Evolutionary conservation across 208 protist genomes (phyloP), one percentile per base, ranked within the genome.

Genomic region (Trypanosoma brucei): DNA sequence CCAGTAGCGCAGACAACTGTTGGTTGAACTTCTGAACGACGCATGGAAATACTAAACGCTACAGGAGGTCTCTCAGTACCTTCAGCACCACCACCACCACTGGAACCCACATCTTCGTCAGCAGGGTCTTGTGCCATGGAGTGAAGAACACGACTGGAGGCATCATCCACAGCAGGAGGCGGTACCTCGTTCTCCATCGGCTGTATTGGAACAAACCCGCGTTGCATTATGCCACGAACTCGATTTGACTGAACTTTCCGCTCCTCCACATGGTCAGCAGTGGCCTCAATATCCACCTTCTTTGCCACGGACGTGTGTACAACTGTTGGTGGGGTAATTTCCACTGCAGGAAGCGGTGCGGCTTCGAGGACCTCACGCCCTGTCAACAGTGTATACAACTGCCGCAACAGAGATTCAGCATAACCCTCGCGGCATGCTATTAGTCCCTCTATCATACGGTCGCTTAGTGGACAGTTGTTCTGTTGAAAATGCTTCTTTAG

Each of bases 311-410:
- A 64, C 56, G 1, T 58, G 51, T 3, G 68, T 54, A 38, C 40
- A 62, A 64, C 53, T 57, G 37, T 65, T 64, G 52, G 52, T 55
- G 34, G 63, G 60, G 63, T 64, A 31, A 61, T 57, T 45, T 67
- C 52, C 38, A 69, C 62, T 1, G 52, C 65, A 0, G 59, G 54
- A 5, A 87, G 68, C 39, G 81, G 72, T 58, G 69, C 67, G 7
- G 81, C 66, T 49, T 83, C 73, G n/a, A 65, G 55, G 44, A 95
- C 58, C 35, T 72, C 49, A 33, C 78, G 78, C 13, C 84, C 85
- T 1, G 90, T 97, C 1, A 97, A 59, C 3, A 87, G 53, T 3
- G 78, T 81, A 79, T 95, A 96, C 2, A 97, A 68, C 48, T 91
- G 83, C 36, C 65, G 62, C 0, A 97, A 33, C 49, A 97, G 85